Percentiles rank a stretch among this genome's conserved stretches.
phyloP scores from a whole-genome alignment of 75 land plant genomes.

The Selaginella moellendorffii region DNA sequence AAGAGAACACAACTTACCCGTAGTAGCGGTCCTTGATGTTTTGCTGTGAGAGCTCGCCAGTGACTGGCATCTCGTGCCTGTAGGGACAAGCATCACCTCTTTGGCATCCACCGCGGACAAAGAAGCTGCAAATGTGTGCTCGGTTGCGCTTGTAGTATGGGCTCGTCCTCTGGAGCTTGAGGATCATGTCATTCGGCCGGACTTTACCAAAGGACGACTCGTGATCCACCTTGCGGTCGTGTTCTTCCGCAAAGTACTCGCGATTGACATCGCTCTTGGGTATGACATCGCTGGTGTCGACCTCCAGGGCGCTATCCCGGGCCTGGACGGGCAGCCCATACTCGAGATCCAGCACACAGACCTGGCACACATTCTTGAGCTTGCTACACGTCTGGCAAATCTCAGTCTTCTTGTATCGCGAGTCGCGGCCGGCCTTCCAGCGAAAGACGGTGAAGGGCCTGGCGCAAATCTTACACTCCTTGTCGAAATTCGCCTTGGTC shows the following conservation, averaged over 20 bases:
- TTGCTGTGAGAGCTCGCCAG: conserved; percentile 91
- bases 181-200: conserved; percentile 86
- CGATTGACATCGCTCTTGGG: conserved; percentile 98
- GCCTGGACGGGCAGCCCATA: conserved; percentile 97
- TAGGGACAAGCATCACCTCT: conserved; percentile 96
- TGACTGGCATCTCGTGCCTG: conserved; percentile 91
- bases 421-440: conserved; percentile 99
- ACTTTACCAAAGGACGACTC: conserved; percentile 94
- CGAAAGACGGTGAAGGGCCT: conserved; percentile 92
- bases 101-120: conserved; percentile 82
- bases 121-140: conserved; percentile 97
- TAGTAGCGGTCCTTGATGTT: conserved; percentile 96
- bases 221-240: conserved; percentile 96
- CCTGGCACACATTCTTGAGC: conserved; percentile 94
- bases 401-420: conserved; percentile 90
- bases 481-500: conserved; percentile 94
- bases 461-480: conserved; percentile 96
- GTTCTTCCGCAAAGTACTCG: conserved; percentile 95
- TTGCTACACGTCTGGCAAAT: conserved; percentile 96
- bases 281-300: conserved; percentile 74
- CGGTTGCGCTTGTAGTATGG: conserved; percentile 93
- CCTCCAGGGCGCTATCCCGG: conserved; percentile 77
- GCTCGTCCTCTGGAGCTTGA: conserved; percentile 89
- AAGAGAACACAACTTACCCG: conserved; percentile 56
- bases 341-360: conserved; percentile 86